Evolutionary conservation across 345 rosid species (phyloP).

Genomic region (Eucalyptus victrix): DNA sequence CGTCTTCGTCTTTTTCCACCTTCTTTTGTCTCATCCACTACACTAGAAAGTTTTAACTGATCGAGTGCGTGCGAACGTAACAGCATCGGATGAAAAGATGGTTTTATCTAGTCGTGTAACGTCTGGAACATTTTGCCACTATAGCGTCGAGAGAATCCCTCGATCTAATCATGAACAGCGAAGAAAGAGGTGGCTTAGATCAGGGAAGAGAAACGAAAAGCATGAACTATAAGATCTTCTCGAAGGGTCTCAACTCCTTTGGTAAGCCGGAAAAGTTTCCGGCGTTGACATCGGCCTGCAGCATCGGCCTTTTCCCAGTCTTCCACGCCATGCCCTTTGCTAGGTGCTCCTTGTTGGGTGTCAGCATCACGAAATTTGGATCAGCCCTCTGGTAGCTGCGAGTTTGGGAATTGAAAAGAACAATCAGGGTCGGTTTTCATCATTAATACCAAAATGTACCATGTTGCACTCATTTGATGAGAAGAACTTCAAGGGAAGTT

Average conservation of each 20-base stretch:
- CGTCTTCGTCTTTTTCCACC: not conserved
- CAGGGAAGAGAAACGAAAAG: not conserved
- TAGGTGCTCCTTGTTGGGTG: constrained; percentile 80
- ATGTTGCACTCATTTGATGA: not conserved
- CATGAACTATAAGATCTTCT: constrained; percentile 36
- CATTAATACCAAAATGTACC: not conserved
- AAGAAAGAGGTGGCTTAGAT: not conserved
- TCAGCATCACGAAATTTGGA: constrained; percentile 83
- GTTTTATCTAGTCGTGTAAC: not conserved
- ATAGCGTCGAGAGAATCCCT: not conserved
- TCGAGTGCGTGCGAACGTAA: not conserved
- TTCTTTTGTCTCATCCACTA: not conserved
- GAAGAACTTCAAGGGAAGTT: not conserved
- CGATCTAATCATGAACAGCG: not conserved
- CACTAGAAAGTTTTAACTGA: not conserved
- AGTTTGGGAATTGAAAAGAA: not conserved
- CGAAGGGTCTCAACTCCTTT: constrained; percentile 61
- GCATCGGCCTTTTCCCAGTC: constrained; percentile 63
- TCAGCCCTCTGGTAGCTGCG: constrained; percentile 92
- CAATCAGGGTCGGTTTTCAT: not conserved
- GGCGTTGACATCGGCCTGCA: constrained; percentile 54
- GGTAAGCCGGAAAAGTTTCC: constrained; percentile 62
- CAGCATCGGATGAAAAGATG: not conserved
- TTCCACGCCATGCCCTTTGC: constrained; percentile 74
- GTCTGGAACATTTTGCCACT: not conserved